Conservation (phyloP, 768 basidiomycete genomes). For the Polyporus arcularius region DNA sequence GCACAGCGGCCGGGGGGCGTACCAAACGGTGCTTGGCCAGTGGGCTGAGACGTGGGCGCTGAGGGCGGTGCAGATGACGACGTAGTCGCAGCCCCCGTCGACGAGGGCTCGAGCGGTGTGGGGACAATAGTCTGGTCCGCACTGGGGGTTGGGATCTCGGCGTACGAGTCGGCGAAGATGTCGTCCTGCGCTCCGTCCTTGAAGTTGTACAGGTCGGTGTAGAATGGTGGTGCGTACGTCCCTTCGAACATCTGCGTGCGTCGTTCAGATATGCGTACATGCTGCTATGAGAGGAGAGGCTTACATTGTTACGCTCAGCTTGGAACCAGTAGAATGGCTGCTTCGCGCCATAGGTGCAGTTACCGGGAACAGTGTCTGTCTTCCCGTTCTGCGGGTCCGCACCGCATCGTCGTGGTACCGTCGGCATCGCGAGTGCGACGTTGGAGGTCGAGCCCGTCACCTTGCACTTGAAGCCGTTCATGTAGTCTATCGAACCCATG, state of each 20-base stretch:
- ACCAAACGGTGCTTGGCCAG: conserved; percentile 11
- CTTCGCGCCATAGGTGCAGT: conserved; percentile 75
- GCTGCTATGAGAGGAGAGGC: conserved; percentile 22
- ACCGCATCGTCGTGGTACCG: conserved; percentile 67
- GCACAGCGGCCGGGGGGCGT: conserved; percentile 11
- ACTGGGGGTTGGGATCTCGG: conserved; percentile 23
- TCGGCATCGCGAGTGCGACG: conserved; percentile 52
- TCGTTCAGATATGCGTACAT: neutral
- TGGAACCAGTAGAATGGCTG: conserved; percentile 74
- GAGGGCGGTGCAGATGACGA: neutral
- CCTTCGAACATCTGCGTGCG: conserved; percentile 63
- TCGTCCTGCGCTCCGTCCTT: conserved; percentile 73
- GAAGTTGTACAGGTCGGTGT: conserved; percentile 72
- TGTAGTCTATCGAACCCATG: conserved; percentile 48
- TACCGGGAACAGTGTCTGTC: conserved; percentile 47
- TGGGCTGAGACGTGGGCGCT: conserved; percentile 4
- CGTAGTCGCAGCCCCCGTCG: neutral
- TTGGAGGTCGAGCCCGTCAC: conserved; percentile 54
- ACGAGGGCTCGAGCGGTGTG: conserved; percentile 21
- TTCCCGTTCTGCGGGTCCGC: conserved; percentile 52
- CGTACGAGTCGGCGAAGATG: conserved; percentile 66
- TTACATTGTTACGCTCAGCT: conserved; percentile 58
- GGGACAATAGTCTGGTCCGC: conserved; percentile 29
- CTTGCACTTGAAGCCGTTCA: conserved; percentile 75
- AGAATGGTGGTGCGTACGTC: conserved; percentile 59